Percentiles rank a stretch among this genome's conserved stretches.
Conservation (phyloP, 2,329 filamentous ascomycete species). For the Alternaria atra region DNA sequence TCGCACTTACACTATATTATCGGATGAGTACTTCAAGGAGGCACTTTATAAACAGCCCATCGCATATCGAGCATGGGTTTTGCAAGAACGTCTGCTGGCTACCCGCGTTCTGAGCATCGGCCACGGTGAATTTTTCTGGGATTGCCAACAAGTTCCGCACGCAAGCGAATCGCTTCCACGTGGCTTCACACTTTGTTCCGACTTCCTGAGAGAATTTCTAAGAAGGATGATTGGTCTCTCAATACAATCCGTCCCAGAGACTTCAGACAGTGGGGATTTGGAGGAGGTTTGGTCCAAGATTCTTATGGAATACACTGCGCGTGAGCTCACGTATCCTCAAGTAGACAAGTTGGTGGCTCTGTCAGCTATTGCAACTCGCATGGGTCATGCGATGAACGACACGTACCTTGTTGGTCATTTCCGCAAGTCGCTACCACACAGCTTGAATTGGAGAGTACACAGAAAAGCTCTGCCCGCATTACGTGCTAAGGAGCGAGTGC, state of each 20-base stretch:
- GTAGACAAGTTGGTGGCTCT: not conserved
- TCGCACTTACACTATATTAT: not conserved
- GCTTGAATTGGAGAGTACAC: not conserved
- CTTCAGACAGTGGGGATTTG: no score
- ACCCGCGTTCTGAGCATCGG: not conserved
- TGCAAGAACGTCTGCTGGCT: not conserved
- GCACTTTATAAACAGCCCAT: not conserved
- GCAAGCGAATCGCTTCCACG: not conserved
- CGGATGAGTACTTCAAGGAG: not conserved
- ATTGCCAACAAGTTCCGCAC: not conserved
- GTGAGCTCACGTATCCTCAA: not conserved
- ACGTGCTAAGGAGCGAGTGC: not conserved
- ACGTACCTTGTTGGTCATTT: not conserved
- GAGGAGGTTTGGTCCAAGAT: not conserved
- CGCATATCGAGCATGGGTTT: not conserved
- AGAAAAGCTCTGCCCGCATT: not conserved
- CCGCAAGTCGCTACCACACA: not conserved
- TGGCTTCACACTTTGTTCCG: not conserved
- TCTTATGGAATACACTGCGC: not conserved
- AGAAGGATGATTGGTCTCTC: not conserved
- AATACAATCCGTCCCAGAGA: not conserved
- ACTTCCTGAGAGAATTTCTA: not conserved
- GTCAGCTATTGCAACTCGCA: not conserved
- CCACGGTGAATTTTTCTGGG: not conserved
- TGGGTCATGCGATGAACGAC: not conserved